phyloP scores from a whole-genome alignment of 345 rosid species.

The Aquilaria sinensis region DNA sequence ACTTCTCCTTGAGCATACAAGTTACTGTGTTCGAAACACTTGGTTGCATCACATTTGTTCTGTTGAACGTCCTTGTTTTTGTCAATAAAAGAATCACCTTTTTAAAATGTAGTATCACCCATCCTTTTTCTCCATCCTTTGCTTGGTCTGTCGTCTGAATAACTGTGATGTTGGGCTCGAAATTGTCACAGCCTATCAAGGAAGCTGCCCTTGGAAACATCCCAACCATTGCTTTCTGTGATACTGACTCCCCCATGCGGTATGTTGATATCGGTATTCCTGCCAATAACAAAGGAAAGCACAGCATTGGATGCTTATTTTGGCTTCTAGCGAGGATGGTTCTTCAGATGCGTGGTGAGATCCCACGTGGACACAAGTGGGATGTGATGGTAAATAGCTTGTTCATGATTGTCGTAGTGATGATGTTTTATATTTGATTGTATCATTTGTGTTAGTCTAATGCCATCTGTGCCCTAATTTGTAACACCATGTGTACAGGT shows the following conservation, averaged over 20 bases:
- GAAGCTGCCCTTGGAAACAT: slow-evolving; percentile 96
- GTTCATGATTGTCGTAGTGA: neutral
- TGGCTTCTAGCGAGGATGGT: slow-evolving; percentile 98
- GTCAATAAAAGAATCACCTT: too few relatives aligned
- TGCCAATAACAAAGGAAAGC: slow-evolving; percentile 95
- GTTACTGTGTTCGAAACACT: too few relatives aligned
- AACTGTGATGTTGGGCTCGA: too few relatives aligned
- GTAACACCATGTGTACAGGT: slow-evolving; percentile 29
- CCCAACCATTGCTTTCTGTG: slow-evolving; percentile 94
- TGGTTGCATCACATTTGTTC: too few relatives aligned
- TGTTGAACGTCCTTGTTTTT: too few relatives aligned
- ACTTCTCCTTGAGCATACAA: neutral
- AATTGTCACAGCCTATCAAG: slow-evolving; percentile 64
- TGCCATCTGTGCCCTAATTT: neutral
- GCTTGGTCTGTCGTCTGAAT: neutral
- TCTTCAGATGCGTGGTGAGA: slow-evolving; percentile 93
- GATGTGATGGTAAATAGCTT: slow-evolving; percentile 57
- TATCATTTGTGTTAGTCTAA: neutral
- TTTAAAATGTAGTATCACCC: neutral
- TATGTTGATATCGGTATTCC: slow-evolving; percentile 95
- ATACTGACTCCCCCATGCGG: slow-evolving; percentile 92
- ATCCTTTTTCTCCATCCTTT: neutral
- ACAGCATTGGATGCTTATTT: slow-evolving; percentile 91
- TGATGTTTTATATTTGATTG: neutral
- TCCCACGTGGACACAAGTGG: slow-evolving; percentile 72